These are phyloP conservation scores for Blastosporella zonata DNA, from an alignment of 1,284 basidiomycete species.

Conservation along the genomic window DNA sequence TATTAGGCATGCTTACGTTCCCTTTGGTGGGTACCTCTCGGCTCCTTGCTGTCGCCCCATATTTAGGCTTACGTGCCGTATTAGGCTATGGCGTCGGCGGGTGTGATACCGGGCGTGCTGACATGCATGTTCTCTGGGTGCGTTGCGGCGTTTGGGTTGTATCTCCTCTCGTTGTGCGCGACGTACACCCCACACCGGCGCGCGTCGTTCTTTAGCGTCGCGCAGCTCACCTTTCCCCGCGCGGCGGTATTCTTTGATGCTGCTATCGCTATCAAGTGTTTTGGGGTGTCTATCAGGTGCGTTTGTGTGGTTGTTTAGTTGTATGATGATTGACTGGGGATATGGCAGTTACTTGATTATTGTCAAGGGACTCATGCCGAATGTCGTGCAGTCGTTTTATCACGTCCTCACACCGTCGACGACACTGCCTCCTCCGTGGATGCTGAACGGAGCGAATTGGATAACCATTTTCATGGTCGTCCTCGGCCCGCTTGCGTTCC, in stretches of 20 bases:
- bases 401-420: slow-evolving; percentile 68
- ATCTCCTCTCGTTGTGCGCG: slow-evolving; percentile 87
- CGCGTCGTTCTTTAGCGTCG: slow-evolving; percentile 86
- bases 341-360: slow-evolving; percentile 82
- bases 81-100: slow-evolving; percentile 83
- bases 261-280: slow-evolving; percentile 95
- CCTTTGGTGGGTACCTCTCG: slow-evolving; percentile 53
- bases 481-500: slow-evolving; percentile 85
- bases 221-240: slow-evolving; percentile 81
- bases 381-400: slow-evolving; percentile 83
- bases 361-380: slow-evolving; percentile 92
- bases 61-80: slow-evolving; percentile 16
- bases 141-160: slow-evolving; percentile 84
- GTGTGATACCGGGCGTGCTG: slow-evolving; percentile 82
- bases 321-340: background rate
- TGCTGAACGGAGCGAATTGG: slow-evolving; percentile 81
- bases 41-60: slow-evolving; percentile 5
- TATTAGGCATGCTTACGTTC: slow-evolving; percentile 77
- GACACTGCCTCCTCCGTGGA: slow-evolving; percentile 67
- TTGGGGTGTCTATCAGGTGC: slow-evolving; percentile 92
- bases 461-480: slow-evolving; percentile 80
- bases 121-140: slow-evolving; percentile 86
- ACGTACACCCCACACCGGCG: slow-evolving; percentile 71
- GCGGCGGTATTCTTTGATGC: slow-evolving; percentile 87
- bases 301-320: slow-evolving; percentile 17